Evolutionary conservation across 148 eudicot species (phyloP), one percentile per base, ranked within the genome.

Genomic region (Suaeda aralocaspica): DNA sequence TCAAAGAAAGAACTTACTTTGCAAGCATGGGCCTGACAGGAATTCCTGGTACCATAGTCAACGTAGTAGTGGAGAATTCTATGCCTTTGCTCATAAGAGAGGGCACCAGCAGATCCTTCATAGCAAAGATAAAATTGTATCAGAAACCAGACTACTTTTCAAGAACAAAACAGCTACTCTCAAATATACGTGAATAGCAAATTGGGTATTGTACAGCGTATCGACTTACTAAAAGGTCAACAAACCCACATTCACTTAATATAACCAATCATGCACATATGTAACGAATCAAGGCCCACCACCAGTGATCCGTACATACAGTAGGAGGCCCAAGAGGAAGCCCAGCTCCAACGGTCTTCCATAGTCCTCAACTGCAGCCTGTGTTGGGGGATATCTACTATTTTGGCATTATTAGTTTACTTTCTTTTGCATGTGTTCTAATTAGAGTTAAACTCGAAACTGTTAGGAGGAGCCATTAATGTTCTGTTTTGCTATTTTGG

Each of bases 11-110:
- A 68, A 75, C 76, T 72, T 87, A 95, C 99, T 89, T 89, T 16
- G 97, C 99, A 72, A 95, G 97, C 97, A 95, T 91, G 71, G 99
- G 96, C 79, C 83, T 89, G 75, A 95, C 89, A 18, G 99, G 97
- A 83, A 85, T 83, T 73, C 99, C 96, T 22, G 97, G 99, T 77
- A 85, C 88, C 96, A 95, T 88, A 58, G 87, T 77, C 72, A 91
- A 79, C 19, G 87, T 78, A 50, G 84, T 69, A 31, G 93, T 75
- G 16, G 99, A 89, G 80, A 95, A 95, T 22, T 72, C 79, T 55
- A 79, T 71, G 77, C 97, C 99, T 78, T 85, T 86, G 70, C 85
- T 88, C 89, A 91, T 79, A 41, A 95, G 85, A 67, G 86, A 87
- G 68, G 99, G 93, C 72, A 95, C 86, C 78, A 95, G 83, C 64